phyloP scores from a whole-genome alignment of 208 protist genomes.

The Leishmania aethiopica region DNA sequence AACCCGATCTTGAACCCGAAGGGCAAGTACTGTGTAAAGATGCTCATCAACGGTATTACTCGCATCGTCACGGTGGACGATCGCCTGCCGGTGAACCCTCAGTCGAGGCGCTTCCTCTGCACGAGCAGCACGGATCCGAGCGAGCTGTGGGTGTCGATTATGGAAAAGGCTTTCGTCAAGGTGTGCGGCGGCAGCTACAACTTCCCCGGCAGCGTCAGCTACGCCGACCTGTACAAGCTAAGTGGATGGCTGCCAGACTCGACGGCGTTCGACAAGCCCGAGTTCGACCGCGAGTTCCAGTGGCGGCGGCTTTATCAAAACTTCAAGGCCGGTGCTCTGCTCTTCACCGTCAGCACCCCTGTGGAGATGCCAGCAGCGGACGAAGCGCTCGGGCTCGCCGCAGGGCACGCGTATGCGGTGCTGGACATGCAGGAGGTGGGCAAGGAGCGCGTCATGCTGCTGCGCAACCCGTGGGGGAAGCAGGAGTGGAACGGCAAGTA shows the following conservation, averaged over 20 bases:
- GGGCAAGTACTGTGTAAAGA: conserved; percentile 91
- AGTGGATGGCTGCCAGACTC: conserved; percentile 88
- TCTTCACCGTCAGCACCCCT: conserved; percentile 73
- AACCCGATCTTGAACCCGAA: conserved; percentile 82
- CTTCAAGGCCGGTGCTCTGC: conserved; percentile 60
- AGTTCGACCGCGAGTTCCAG: conserved; percentile 72
- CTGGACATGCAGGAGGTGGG: conserved; percentile 62
- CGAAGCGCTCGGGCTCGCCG: conserved; percentile 41
- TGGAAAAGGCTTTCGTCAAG: conserved; percentile 90
- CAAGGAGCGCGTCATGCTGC: conserved; percentile 53
- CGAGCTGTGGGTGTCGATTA: conserved; percentile 83
- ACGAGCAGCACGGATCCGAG: conserved; percentile 46
- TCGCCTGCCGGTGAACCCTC: conserved; percentile 65
- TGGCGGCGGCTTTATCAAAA: conserved; percentile 69
- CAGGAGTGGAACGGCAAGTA: conserved; percentile 65
- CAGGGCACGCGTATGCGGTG: conserved; percentile 79
- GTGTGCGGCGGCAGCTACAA: conserved; percentile 87
- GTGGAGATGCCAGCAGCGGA: conserved; percentile 24
- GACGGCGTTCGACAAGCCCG: conserved; percentile 33
- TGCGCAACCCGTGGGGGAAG: conserved; percentile 87
- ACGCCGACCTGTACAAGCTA: conserved; percentile 88
- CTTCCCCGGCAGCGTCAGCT: conserved; percentile 83
- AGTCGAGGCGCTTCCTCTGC: conserved; percentile 37
- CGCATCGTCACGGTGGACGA: conserved; percentile 91
- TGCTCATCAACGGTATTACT: conserved; percentile 92